Evolutionary conservation across 2,329 filamentous ascomycete species (phyloP).

Genomic region (Xylaria multiplex): DNA sequence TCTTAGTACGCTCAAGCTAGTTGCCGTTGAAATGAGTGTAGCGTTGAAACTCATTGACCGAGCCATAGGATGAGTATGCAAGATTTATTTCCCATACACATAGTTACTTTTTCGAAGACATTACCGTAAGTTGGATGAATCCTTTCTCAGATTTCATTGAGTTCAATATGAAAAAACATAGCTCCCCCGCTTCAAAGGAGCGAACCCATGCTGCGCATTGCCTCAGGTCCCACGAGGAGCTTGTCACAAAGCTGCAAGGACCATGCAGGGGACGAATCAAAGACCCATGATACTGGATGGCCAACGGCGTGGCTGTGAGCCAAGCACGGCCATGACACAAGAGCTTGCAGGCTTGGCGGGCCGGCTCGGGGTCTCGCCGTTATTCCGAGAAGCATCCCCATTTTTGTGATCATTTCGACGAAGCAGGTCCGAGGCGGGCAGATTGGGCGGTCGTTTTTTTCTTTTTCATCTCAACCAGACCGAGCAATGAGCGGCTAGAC

Average conservation of each 20-base stretch:
- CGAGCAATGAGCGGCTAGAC: neutral
- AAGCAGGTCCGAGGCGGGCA: neutral
- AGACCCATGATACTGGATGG: neutral
- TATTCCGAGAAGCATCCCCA: constrained; percentile 10
- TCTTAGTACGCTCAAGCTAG: neutral
- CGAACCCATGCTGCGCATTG: neutral
- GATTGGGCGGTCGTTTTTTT: neutral
- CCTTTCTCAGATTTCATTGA: neutral
- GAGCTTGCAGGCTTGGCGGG: constrained; percentile 32
- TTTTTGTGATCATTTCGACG: neutral
- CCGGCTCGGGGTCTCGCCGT: constrained; percentile 25
- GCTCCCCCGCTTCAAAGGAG: constrained; percentile 6
- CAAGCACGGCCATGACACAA: constrained; percentile 27
- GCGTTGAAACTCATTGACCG: neutral
- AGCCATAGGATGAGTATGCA: neutral
- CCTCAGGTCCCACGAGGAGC: constrained; percentile 13
- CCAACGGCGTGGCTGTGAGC: constrained; percentile 10
- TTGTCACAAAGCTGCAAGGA: constrained; percentile 22
- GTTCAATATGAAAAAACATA: neutral
- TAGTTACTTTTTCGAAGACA: neutral
- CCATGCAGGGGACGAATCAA: constrained; percentile 28
- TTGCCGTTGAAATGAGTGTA: neutral
- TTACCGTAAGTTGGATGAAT: neutral
- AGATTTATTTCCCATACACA: neutral
- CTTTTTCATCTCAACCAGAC: neutral